Base-by-base conservation (phyloP, 148 eudicot genomes). In the Linanthus parryae region DNA sequence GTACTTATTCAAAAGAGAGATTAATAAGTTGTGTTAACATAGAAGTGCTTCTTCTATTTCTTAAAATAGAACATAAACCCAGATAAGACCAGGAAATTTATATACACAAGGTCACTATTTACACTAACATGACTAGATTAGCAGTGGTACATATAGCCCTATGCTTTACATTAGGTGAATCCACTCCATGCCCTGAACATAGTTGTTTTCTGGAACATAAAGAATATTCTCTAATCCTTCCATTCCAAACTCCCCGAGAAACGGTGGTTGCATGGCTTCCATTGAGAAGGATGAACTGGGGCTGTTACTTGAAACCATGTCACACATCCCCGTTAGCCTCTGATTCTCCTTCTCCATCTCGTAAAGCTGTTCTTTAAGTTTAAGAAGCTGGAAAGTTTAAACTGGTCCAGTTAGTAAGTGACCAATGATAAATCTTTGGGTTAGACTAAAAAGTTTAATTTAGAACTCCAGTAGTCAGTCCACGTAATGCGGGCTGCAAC, bases 331-430 rank as follows among this genome's bases (percentile, higher is more conserved):
- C 54, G 33, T 50, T 17, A 50, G 39, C 40, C 6, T 50, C 33
- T 50, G 54, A 19, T 29, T 31, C 40, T 50, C 54, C n/a, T 50
- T 18, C n/a, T 50, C 54, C 11, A 25, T 7, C 24, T 50, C 24
- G 7, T 14, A 17, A 14, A 50, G 40, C 40, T 50, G 23, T 26
- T 50, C 54, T 33, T 50, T 50, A 33, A 50, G 54, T 25, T 16
- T 50, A 17, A 50, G 3, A 13, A 50, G 38, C 54, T 50, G 54
- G 56, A 58, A n/a, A 71, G 30, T 31, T 54, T 67, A 15, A n/a
- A 51, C 72, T 75, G 67, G 23, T 67, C 70, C 48, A 48, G 46
- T 13, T 56, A 71, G 27, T 52, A 47, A 57, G 27, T 39, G n/a
- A 50, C 3, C 10, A 13, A 36, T 15, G 31, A 13, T 16, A 42